phyloP scores from a whole-genome alignment of 2,329 filamentous ascomycete genomes.

The Myrmaecium sp. region DNA sequence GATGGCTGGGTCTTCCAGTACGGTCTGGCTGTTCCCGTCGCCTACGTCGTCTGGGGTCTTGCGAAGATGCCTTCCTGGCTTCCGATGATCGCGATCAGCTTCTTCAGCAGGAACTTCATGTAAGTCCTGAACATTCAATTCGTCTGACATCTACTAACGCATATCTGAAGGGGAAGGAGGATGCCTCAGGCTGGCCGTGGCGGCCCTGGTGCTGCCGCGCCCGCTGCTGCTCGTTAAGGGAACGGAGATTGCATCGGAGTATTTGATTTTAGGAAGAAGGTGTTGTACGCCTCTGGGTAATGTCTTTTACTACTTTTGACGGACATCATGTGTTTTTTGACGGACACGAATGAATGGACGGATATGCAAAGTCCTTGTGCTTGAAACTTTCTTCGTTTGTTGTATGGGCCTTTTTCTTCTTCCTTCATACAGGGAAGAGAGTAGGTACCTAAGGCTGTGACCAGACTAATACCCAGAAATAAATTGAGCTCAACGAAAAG shows the following conservation, averaged over 20 bases:
- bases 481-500: too few relatives aligned
- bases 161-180: not conserved
- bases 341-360: too few relatives aligned
- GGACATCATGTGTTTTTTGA: too few relatives aligned
- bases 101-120: slow-evolving; percentile 61
- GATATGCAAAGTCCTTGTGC: too few relatives aligned
- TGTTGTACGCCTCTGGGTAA: too few relatives aligned
- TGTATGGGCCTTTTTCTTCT: too few relatives aligned
- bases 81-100: slow-evolving; percentile 60
- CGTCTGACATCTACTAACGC: not conserved
- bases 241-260: not conserved
- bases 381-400: too few relatives aligned
- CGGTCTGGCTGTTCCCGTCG: slow-evolving; percentile 45
- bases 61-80: slow-evolving; percentile 49
- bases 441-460: too few relatives aligned
- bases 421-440: too few relatives aligned
- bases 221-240: slow-evolving; percentile 1
- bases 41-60: slow-evolving; percentile 48
- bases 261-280: too few relatives aligned
- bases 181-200: not conserved
- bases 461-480: too few relatives aligned
- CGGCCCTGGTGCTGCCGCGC: not conserved
- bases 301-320: too few relatives aligned
- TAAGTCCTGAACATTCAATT: slow-evolving; percentile 32
- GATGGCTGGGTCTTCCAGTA: slow-evolving; percentile 49